Conservation (phyloP, 2,329 filamentous ascomycete species). For the Boeremia lycopersici region DNA sequence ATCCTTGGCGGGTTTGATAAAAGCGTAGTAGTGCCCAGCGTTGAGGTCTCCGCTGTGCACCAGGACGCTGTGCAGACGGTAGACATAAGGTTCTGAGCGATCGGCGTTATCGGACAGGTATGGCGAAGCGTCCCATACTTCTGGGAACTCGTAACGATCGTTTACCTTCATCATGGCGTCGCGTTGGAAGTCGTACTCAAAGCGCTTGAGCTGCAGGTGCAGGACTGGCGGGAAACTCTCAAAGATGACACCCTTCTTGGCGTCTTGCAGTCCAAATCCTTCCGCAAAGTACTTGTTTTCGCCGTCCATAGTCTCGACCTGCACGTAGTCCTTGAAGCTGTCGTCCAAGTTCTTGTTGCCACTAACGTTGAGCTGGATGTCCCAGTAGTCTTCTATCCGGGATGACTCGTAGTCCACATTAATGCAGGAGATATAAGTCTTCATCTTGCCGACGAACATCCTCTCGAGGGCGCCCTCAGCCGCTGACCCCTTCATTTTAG, state of each 20-base stretch:
- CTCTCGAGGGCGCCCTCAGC: constrained; percentile 86
- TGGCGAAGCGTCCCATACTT: constrained; percentile 80
- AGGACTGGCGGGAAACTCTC: constrained; percentile 92
- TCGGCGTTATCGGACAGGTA: constrained; percentile 88
- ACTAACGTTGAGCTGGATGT: constrained; percentile 95
- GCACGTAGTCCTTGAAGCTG: constrained; percentile 94
- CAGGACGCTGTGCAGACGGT: constrained; percentile 91
- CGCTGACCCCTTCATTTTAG: constrained; percentile 96
- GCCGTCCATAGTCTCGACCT: constrained; percentile 94
- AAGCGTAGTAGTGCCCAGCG: constrained; percentile 97
- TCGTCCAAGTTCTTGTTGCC: constrained; percentile 92
- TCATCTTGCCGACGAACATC: constrained; percentile 96
- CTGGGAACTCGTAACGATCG: constrained; percentile 87
- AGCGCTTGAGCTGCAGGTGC: constrained; percentile 93
- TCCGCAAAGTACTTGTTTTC: constrained; percentile 99
- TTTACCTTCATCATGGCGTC: constrained; percentile 99
- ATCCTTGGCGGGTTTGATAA: constrained; percentile 86
- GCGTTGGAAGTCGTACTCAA: constrained; percentile 95
- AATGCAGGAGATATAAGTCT: constrained; percentile 98
- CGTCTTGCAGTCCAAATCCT: constrained; percentile 90
- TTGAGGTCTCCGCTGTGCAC: constrained; percentile 97
- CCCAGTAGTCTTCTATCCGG: constrained; percentile 96
- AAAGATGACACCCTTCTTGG: constrained; percentile 97
- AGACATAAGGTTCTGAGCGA: constrained; percentile 85
- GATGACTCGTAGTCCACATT: constrained; percentile 98